These are phyloP conservation scores for Tolypocladium cylindrosporum DNA, from an alignment of 2,329 filamentous ascomycete species.

Conservation along the genomic window DNA sequence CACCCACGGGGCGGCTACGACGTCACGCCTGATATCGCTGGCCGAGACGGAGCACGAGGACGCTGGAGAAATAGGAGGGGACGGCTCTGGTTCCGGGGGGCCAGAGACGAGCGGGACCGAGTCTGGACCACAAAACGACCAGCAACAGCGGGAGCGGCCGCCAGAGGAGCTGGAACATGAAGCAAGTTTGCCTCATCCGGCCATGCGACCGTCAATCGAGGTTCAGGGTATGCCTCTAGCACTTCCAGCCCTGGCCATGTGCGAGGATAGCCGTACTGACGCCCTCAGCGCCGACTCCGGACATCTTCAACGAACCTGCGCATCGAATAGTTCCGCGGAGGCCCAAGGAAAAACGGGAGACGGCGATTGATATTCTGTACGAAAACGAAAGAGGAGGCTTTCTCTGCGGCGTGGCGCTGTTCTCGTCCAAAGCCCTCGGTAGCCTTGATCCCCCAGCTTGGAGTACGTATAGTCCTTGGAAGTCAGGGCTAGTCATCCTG, in stretches of 20 bases:
- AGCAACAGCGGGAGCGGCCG: background rate
- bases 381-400: constrained; percentile 92
- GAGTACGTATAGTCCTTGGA: constrained; percentile 34
- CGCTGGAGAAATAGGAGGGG: background rate
- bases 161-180: constrained; percentile 1
- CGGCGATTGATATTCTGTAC: constrained; percentile 77
- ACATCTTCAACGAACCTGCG: constrained; percentile 10
- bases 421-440: constrained; percentile 75
- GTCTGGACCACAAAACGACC: background rate
- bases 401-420: constrained; percentile 81
- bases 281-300: constrained; percentile 20
- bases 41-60: constrained; percentile 3
- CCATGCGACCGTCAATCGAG: constrained; percentile 21
- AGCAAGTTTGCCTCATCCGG: constrained; percentile 8
- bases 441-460: constrained; percentile 79
- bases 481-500: constrained; percentile 3
- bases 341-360: constrained; percentile 31
- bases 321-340: constrained; percentile 25
- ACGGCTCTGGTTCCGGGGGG: background rate
- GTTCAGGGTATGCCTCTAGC: constrained; percentile 15
- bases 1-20: constrained; percentile 6
- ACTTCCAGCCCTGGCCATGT: background rate
- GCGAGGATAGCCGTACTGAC: background rate
- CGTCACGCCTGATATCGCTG: constrained; percentile 6
- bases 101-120: background rate